A percentile compares a stretch with the other conserved stretches of the same genome.
Evolutionary conservation across 768 basidiomycete species (phyloP).

Genomic region (Auricularia auricula-judae): DNA sequence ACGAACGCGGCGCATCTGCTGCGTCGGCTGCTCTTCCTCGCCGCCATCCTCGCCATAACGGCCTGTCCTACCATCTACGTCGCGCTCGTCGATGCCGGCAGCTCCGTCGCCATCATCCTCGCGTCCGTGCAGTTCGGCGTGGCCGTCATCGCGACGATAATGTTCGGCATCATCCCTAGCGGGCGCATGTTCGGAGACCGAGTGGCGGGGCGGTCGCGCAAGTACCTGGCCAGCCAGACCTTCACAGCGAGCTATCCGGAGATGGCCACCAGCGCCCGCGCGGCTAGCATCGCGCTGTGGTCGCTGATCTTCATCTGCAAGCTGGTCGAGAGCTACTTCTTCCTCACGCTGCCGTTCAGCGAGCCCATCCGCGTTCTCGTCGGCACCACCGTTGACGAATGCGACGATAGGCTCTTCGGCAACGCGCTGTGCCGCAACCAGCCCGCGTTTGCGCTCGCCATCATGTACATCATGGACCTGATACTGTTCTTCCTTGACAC

Average conservation of each 20-base stretch:
- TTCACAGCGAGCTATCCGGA: slow-evolving; percentile 96
- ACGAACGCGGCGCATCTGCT: slow-evolving; percentile 96
- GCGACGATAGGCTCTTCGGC: slow-evolving; percentile 78
- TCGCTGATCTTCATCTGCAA: slow-evolving; percentile 93
- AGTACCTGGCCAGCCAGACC: slow-evolving; percentile 97
- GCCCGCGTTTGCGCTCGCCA: slow-evolving; percentile 84
- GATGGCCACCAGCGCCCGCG: slow-evolving; percentile 59
- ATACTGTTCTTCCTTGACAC: slow-evolving; percentile 98
- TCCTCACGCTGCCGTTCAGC: slow-evolving; percentile 93
- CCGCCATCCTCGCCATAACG: slow-evolving; percentile 86
- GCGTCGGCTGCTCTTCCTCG: slow-evolving; percentile 82
- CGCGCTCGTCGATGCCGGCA: slow-evolving; percentile 63
- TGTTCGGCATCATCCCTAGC: slow-evolving; percentile 84
- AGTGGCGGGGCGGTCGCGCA: slow-evolving; percentile 92
- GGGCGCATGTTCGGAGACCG: slow-evolving; percentile 99
- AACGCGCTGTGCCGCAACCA: slow-evolving; percentile 78
- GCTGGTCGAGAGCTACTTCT: slow-evolving; percentile 95
- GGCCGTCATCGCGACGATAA: slow-evolving; percentile 69
- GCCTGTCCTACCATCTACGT: slow-evolving; percentile 92
- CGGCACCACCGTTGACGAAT: slow-evolving; percentile 84
- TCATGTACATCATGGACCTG: slow-evolving; percentile 99
- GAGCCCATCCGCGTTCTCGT: slow-evolving; percentile 96
- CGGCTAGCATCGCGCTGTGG: slow-evolving; percentile 83
- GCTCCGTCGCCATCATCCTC: slow-evolving; percentile 77
- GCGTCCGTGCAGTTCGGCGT: slow-evolving; percentile 91